Base-by-base conservation (phyloP, 345 rosid genomes). In the Barbarea vulgaris region DNA sequence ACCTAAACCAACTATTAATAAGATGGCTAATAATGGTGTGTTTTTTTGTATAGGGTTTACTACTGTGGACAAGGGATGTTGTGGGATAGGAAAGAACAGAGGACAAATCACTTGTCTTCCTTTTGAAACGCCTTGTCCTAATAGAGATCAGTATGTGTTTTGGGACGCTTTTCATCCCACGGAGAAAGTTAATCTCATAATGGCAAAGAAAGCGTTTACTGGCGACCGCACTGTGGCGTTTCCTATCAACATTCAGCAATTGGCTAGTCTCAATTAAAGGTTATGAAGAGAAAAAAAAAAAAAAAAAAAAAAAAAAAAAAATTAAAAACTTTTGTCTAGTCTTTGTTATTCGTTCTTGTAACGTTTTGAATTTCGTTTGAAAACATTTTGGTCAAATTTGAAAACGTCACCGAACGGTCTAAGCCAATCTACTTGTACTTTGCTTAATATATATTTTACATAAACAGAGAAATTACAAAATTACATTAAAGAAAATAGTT, bases 141-240 rank as follows among this genome's bases (percentile, higher is more conserved):
- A 95, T 37, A 72, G 99, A 63, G 86, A 88, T 9, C 81, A 84
- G 22, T 95, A 89, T 50, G 69, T 95, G 1, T 95, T 95, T 66
- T 95, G 99, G 99, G 99, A 95, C 51, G 99, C 99, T 8, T 95
- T 92, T 59, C 97, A 95, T 78, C 99, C 97, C 14, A 95, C 97
- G 0, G 86, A n/a, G 83, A 90, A 83, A 83, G 98, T 95, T 39
- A 95, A 95, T 70, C 79, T 92, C 25, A 51, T 90, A 5, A 85
- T 90, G 91, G 96, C 85, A 1, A 87, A 83, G 64, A 87, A 83
- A 52, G 94, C 96, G 3, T 88, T 90, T 81, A 22, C 70, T 18
- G 98, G 97, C 5, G 93, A 88, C 39, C 46, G 53, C 4, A 78
- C 75, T 36, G n/a, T 82, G 2, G 91, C 84, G 22, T 90, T 80